Evolutionary conservation across 257 asterid genomes (phyloP).

Genomic region (Anisodus tanguticus): DNA sequence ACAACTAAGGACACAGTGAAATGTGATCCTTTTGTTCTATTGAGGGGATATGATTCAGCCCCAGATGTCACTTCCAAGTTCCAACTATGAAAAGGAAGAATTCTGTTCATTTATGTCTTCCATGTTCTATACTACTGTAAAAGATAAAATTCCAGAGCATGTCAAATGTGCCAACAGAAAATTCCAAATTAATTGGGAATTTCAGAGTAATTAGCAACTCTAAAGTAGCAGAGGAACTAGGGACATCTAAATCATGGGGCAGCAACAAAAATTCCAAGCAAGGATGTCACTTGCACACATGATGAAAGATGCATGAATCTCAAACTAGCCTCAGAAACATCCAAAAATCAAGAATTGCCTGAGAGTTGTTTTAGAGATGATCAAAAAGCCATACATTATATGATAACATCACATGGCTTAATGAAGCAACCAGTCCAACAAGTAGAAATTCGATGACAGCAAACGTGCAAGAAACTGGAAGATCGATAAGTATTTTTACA

Average conservation of each 20-base stretch:
- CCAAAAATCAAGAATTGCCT: not conserved
- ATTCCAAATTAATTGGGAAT: not conserved
- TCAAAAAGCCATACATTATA: not conserved
- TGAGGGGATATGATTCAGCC: conserved; percentile 24
- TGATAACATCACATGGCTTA: not conserved
- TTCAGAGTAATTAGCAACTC: conserved; percentile 9
- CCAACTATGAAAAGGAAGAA: conserved; percentile 26
- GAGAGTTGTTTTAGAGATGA: not conserved
- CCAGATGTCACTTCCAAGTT: conserved; percentile 40
- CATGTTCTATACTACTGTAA: conserved; percentile 23
- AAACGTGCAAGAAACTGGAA: not conserved
- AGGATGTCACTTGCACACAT: not conserved
- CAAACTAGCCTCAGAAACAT: not conserved
- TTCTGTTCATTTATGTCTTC: conserved; percentile 17
- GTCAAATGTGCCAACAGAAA: conserved; percentile 7
- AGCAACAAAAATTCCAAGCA: not conserved
- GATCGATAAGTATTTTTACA: not conserved
- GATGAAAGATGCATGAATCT: conserved; percentile 22
- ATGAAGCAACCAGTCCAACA: not conserved
- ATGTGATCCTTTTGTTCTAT: conserved; percentile 40
- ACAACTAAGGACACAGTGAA: conserved; percentile 28
- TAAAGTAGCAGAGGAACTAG: not conserved
- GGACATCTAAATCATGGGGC: not conserved
- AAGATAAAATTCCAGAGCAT: conserved; percentile 4
- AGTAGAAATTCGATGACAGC: not conserved